Evolutionary conservation across 139 green algal genomes (phyloP).

Genomic region (Chlorella sp.): DNA sequence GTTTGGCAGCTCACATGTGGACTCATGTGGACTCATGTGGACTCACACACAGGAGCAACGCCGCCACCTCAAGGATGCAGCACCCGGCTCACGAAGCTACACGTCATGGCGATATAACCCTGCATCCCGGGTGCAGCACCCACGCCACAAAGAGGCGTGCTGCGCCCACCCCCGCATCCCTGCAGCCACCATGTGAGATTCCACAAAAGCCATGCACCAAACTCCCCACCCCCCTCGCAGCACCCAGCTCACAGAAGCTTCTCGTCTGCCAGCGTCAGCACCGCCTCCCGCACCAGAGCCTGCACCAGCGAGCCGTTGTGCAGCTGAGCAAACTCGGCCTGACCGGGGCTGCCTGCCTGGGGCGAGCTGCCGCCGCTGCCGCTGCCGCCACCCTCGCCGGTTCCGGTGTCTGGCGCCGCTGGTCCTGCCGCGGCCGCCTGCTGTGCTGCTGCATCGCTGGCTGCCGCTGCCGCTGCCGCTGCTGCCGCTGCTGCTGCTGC

Average conservation of each 20-base stretch:
- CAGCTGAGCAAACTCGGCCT: constrained; percentile 26
- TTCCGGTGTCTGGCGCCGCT: too few species aligned
- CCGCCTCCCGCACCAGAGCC: neutral
- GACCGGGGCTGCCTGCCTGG: neutral
- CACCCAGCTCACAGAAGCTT: constrained; percentile 4
- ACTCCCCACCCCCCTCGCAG: neutral
- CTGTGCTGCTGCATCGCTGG: neutral
- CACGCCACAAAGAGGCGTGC: too few species aligned
- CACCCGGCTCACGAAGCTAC: neutral
- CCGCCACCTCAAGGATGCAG: neutral
- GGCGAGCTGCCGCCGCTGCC: neutral
- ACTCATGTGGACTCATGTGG: neutral
- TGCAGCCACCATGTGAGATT: too few species aligned
- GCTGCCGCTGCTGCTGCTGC: neutral
- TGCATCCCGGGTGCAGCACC: too few species aligned
- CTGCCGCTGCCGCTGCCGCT: neutral
- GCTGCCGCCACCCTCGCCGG: neutral
- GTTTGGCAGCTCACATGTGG: too few species aligned
- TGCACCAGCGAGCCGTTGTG: constrained; percentile 28
- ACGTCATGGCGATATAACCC: neutral
- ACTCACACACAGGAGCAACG: neutral
- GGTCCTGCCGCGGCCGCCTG: neutral
- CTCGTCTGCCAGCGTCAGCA: constrained; percentile 3
- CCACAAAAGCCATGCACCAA: neutral
- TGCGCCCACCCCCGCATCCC: too few species aligned